Evolutionary conservation across 257 asterid genomes (phyloP), one percentile per base, ranked within the genome.

Genomic region (Pogostemon cablin): DNA sequence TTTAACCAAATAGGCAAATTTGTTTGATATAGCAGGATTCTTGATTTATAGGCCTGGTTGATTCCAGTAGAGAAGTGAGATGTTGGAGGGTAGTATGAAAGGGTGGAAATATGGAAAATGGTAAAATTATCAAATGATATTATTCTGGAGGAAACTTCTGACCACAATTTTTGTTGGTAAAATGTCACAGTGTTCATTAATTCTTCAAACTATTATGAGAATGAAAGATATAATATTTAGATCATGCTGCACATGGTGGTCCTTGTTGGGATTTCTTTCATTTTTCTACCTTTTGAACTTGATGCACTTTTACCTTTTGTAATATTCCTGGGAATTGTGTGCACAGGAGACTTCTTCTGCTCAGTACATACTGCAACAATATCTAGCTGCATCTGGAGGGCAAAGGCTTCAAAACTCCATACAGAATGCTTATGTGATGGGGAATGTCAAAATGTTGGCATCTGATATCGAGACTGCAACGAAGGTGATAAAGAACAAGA

Each of bases 371-470:
- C 66, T 84, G 58, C 89, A 84, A 81, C 89, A 84, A 10, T 84
- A 84, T 67, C 61, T 82, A 9, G 89, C 89, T 8, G 85, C 89
- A 12, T 82, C 89, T 3, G 89, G 89, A 11, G 89, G 89, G 35
- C 86, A 84, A 46, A 84, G 71, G 81, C 82, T 81, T 50, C 89
- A 81, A 44, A 82, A 49, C 75, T 77, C 86, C 2, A 74, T 84
- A 54, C 85, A 80, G 48, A 84, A 80, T 75, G 85, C 89, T 5
- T 84, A 84, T 65, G 85, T 82, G 5, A 81, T 73, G 89, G 89
- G 89, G 47, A 84, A 84, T 43, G 85, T 84, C 11, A 84, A 78
- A 7, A 84, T 84, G 89, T 11, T 82, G 77, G 86, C 86, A n/a
- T 84, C 77, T 17, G 89, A 82, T 61, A 62, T 84, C 10, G 89